Evolutionary conservation across 169 alveolate genomes (phyloP), one percentile per base, ranked within the genome.

Genomic region (Plasmodium cynomolgi): DNA sequence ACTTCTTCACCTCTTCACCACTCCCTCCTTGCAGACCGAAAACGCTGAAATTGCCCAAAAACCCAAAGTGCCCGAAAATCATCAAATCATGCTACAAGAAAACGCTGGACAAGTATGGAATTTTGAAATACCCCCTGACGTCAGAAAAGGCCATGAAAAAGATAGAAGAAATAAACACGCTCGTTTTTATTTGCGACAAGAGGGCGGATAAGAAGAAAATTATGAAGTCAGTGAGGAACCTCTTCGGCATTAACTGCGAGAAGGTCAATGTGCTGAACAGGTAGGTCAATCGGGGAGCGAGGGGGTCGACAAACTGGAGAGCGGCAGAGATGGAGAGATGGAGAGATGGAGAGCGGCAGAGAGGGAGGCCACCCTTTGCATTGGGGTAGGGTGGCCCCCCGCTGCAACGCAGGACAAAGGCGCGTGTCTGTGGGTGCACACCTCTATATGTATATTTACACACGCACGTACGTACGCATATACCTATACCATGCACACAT

Each of bases 131-230:
- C 85, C 99, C 99, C 20, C 96, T 99, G 82, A 98, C 99, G 47
- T 98, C 99, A 20, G 99, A 99, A 97, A 97, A 98, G 83, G 99
- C 99, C 81, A 98, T 98, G 99, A 99, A 99, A 97, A 98, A 98
- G 97, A 99, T 99, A 93, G 99, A 99, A 97, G 99, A 99, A 93
- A 97, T 98, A 93, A 99, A 99, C 97, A 99, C 99, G 33, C 97
- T 99, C 95, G 99, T 99, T 81, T 98, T 98, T 97, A 96, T 97
- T 68, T 99, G 98, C 79, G 97, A 97, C 96, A 95, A 96, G 84
- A 95, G 97, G 83, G 99, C 99, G 58, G 98, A 97, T 97, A 99
- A 99, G 97, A 96, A 93, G 71, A 97, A 98, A 96, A 99, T 99
- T 91, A 98, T 97, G 96, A 97, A 97, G 85, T 99, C 99, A 71